Conservation (phyloP, 441 rosid genomes). For the Aleurites moluccanus region DNA sequence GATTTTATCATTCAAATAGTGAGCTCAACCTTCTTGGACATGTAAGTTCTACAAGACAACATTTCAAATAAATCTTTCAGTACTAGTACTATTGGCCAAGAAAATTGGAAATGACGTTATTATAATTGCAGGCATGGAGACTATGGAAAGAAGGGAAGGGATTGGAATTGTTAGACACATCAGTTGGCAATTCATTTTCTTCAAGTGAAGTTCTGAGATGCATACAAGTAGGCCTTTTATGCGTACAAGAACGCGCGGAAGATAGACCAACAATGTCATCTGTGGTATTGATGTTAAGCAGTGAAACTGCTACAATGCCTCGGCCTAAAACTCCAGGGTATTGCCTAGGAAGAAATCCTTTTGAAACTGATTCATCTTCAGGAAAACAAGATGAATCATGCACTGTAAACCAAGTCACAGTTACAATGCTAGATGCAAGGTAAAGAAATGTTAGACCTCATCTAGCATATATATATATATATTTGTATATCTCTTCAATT, state of each 20-base stretch:
- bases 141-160: constrained; percentile 63
- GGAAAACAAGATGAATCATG: constrained; percentile 56
- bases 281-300: constrained; percentile 61
- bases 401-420: constrained; percentile 78
- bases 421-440: constrained; percentile 64
- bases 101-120: not conserved
- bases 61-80: not conserved
- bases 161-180: constrained; percentile 45
- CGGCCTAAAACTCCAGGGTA: constrained; percentile 75
- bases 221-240: constrained; percentile 69
- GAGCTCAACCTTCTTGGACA: constrained; percentile 42
- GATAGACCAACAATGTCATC: constrained; percentile 70
- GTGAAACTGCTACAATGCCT: constrained; percentile 52
- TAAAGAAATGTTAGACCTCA: constrained; percentile 21
- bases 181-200: constrained; percentile 32
- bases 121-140: constrained; percentile 57
- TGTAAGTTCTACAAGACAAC: constrained; percentile 37
- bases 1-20: constrained; percentile 27
- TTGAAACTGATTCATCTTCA: constrained; percentile 64
- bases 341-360: constrained; percentile 53
- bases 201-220: constrained; percentile 62
- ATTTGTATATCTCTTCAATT: constrained; percentile 7
- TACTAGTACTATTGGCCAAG: not conserved
- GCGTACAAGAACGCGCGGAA: constrained; percentile 69
- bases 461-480: not conserved